Percentiles rank a stretch among this genome's conserved stretches.
These are phyloP conservation scores for Pseudocercospora macadamiae DNA, from an alignment of 2,329 filamentous ascomycete species.

Conservation along the genomic window DNA sequence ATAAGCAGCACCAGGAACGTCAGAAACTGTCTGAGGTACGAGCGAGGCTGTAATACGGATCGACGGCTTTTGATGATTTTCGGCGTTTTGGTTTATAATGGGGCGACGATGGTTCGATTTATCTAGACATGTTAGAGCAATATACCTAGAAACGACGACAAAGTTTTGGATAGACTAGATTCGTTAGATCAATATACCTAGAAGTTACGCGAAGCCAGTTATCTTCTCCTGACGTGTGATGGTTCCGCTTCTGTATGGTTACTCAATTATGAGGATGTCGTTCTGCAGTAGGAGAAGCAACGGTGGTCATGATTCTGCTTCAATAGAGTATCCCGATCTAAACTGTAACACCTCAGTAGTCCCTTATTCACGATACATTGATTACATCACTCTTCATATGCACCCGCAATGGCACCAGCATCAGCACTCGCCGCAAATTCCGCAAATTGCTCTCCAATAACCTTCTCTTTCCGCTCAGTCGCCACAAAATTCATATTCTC, in stretches of 20 bases:
- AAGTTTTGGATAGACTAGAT: neutral
- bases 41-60: slow-evolving; percentile 43
- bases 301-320: too few species aligned
- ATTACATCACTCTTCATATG: slow-evolving; percentile 17
- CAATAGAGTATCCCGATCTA: too few species aligned
- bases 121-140: too few species aligned
- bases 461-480: slow-evolving; percentile 32
- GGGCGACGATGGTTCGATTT: too few species aligned
- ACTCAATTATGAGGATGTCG: too few species aligned
- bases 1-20: slow-evolving; percentile 35
- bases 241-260: too few species aligned
- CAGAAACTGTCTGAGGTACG: slow-evolving; percentile 27
- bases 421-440: neutral
- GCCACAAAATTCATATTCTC: slow-evolving; percentile 43
- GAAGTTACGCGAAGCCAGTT: too few species aligned
- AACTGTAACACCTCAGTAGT: too few species aligned
- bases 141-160: neutral
- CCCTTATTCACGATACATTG: neutral
- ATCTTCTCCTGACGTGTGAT: too few species aligned
- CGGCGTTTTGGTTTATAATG: too few species aligned
- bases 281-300: too few species aligned
- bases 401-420: slow-evolving; percentile 23
- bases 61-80: neutral
- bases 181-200: neutral
- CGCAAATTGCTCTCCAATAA: neutral